Evolutionary conservation across 495 filamentous ascomycete species (phyloP).

Genomic region (Xylona heveae): DNA sequence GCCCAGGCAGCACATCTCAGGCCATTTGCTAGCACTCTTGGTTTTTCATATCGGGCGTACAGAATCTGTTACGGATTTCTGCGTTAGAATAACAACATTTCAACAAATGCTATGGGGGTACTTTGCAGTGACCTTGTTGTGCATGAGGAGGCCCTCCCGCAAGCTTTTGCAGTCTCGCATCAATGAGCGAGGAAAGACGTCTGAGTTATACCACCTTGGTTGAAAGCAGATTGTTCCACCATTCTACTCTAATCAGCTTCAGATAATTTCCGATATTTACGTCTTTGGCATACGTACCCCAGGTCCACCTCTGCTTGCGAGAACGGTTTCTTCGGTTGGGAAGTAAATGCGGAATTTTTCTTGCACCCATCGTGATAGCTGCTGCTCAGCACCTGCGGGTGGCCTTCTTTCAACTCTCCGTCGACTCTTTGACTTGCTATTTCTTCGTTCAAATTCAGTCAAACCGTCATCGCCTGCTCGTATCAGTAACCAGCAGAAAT

Average conservation of each 20-base stretch:
- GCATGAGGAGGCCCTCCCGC: slow-evolving; percentile 53
- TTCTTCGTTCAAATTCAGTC: slow-evolving; percentile 30
- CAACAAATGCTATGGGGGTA: background rate
- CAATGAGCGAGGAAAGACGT: slow-evolving; percentile 44
- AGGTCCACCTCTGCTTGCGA: slow-evolving; percentile 32
- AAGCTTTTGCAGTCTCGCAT: slow-evolving; percentile 55
- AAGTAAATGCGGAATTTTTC: slow-evolving; percentile 56
- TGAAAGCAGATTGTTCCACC: slow-evolving; percentile 72
- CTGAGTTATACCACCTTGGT: slow-evolving; percentile 38
- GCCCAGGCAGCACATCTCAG: slow-evolving; percentile 30
- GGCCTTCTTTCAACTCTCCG: slow-evolving; percentile 1
- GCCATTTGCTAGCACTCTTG: slow-evolving; percentile 4
- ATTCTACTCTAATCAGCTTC: slow-evolving; percentile 12
- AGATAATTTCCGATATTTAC: background rate
- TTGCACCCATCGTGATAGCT: slow-evolving; percentile 18
- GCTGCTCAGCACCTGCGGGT: slow-evolving; percentile 5
- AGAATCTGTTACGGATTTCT: slow-evolving; percentile 25
- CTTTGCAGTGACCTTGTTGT: slow-evolving; percentile 44
- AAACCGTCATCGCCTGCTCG: slow-evolving; percentile 33
- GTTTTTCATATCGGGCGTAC: slow-evolving; percentile 32
- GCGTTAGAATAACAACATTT: background rate
- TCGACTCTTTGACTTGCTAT: slow-evolving; percentile 7
- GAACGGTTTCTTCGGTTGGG: slow-evolving; percentile 55
- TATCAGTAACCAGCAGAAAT: slow-evolving; percentile 5
- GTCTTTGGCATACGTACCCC: slow-evolving; percentile 15